Percentiles rank a stretch among this genome's conserved stretches.
Evolutionary conservation across 805 yeast genomes (phyloP).

Genomic region (Cyberlindnera subsufficiens): DNA sequence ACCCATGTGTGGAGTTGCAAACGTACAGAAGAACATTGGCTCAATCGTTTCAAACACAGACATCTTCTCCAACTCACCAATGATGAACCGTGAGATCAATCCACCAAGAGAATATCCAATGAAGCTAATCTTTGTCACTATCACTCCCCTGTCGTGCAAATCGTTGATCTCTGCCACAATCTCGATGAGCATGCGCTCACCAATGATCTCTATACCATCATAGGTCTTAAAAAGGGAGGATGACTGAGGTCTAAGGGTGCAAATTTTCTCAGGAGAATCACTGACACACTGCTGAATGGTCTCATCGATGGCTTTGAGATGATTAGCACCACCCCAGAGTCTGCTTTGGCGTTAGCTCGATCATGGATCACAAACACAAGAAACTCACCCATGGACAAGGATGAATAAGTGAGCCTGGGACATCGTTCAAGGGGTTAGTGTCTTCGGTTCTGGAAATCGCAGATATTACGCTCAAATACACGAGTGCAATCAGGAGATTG

Average conservation of each 20-base stretch:
- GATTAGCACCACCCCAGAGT: constrained; percentile 62
- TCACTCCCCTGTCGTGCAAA: constrained; percentile 22
- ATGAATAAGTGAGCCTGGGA: constrained; percentile 52
- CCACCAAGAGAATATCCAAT: constrained; percentile 93
- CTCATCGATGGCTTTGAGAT: constrained; percentile 43
- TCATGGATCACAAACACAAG: neutral
- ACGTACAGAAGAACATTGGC: constrained; percentile 60
- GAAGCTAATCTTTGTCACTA: constrained; percentile 54
- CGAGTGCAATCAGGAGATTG: no score
- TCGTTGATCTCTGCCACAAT: constrained; percentile 39
- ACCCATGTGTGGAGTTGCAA: constrained; percentile 80
- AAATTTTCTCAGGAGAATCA: constrained; percentile 35
- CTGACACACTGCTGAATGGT: constrained; percentile 32
- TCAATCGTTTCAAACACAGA: constrained; percentile 48
- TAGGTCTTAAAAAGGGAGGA: constrained; percentile 73
- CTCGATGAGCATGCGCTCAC: constrained; percentile 66
- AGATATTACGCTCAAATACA: no score
- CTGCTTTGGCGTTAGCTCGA: constrained; percentile 14
- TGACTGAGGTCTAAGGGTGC: constrained; percentile 46
- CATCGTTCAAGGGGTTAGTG: constrained; percentile 2
- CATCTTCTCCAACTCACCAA: constrained; percentile 60
- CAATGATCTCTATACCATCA: constrained; percentile 76
- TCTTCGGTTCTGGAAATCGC: no score
- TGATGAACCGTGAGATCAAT: constrained; percentile 68
- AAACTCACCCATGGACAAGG: constrained; percentile 66